A percentile compares a stretch with the other conserved stretches of the same genome.
Conservation (phyloP, 208 protist genomes). For the Acanthamoeba castellanii region DNA sequence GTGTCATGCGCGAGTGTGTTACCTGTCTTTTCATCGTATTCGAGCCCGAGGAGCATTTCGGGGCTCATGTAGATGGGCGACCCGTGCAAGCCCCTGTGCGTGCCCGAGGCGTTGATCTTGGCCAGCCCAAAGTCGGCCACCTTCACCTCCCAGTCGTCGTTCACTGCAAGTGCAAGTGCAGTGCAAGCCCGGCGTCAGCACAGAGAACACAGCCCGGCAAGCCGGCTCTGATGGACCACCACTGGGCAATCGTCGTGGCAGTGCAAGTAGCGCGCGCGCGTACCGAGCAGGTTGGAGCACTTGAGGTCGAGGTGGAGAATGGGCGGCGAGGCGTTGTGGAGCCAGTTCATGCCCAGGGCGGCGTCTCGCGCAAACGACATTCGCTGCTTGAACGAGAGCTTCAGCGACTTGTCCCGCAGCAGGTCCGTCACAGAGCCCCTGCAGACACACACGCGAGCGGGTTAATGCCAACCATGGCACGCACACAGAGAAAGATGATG, state of each 20-base stretch:
- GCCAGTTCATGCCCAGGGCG: constrained; percentile 73
- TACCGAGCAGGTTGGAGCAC: constrained; percentile 72
- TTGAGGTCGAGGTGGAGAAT: constrained; percentile 82
- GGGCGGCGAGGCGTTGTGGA: constrained; percentile 74
- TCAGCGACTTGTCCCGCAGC: constrained; percentile 48
- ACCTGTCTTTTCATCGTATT: constrained; percentile 63
- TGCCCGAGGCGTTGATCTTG: constrained; percentile 61
- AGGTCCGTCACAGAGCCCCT: constrained; percentile 64
- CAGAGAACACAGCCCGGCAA: neutral
- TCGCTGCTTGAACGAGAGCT: constrained; percentile 56
- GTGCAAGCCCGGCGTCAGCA: neutral
- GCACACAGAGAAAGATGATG: neutral
- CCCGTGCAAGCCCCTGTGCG: constrained; percentile 17
- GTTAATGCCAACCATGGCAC: neutral
- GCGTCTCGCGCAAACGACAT: constrained; percentile 54
- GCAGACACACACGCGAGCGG: no score
- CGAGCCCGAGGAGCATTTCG: constrained; percentile 52
- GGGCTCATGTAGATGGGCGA: constrained; percentile 59
- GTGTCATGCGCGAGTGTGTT: neutral
- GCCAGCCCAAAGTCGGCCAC: constrained; percentile 38
- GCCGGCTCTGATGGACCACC: neutral
- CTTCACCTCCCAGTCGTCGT: constrained; percentile 53
- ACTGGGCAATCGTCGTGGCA: neutral
- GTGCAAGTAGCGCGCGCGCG: no score
- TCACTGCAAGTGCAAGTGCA: neutral